Percentiles rank a stretch among this genome's conserved stretches.
These are phyloP conservation scores for Maudiozyma saulgeensis DNA, from an alignment of 805 yeast species.

Conservation along the genomic window DNA sequence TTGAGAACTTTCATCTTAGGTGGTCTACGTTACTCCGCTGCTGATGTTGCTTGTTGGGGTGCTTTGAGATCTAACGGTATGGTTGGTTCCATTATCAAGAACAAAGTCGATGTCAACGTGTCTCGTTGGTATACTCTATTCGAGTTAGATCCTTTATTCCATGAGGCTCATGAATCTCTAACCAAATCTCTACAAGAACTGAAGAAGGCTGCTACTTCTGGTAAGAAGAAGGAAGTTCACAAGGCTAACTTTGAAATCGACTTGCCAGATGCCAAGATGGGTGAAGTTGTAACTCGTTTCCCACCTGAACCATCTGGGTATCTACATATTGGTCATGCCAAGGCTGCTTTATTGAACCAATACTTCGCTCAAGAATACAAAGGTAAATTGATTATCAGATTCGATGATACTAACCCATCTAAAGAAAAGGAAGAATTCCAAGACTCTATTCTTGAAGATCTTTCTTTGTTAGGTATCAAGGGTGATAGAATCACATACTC, in stretches of 20 bases:
- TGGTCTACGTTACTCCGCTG: constrained; percentile 47
- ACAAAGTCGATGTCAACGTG: constrained; percentile 72
- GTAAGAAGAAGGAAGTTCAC: constrained; percentile 73
- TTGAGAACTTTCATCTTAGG: constrained; percentile 74
- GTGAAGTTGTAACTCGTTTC: constrained; percentile 96
- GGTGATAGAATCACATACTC: constrained; percentile 85
- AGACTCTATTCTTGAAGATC: constrained; percentile 88
- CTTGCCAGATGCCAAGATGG: constrained; percentile 81
- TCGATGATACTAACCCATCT: constrained; percentile 96
- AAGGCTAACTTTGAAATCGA: constrained; percentile 94
- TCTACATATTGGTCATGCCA: constrained; percentile 96
- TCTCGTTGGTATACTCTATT: constrained; percentile 87
- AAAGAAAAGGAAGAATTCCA: constrained; percentile 94
- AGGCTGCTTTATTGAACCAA: constrained; percentile 94
- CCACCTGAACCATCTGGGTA: constrained; percentile 99
- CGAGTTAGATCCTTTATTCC: constrained; percentile 58
- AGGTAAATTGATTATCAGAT: constrained; percentile 93
- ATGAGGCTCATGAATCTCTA: constrained; percentile 57
- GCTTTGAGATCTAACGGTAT: constrained; percentile 85
- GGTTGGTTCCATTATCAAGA: constrained; percentile 83
- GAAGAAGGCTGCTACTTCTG: constrained; percentile 58
- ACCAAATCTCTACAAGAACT: constrained; percentile 62
- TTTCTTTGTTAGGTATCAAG: constrained; percentile 80
- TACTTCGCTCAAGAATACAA: constrained; percentile 93
- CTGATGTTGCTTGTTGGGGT: constrained; percentile 91